Evolutionary conservation across 1,139 yeast genomes (phyloP), one percentile per base, ranked within the genome.

Genomic region (Kodamaea anthophila): DNA sequence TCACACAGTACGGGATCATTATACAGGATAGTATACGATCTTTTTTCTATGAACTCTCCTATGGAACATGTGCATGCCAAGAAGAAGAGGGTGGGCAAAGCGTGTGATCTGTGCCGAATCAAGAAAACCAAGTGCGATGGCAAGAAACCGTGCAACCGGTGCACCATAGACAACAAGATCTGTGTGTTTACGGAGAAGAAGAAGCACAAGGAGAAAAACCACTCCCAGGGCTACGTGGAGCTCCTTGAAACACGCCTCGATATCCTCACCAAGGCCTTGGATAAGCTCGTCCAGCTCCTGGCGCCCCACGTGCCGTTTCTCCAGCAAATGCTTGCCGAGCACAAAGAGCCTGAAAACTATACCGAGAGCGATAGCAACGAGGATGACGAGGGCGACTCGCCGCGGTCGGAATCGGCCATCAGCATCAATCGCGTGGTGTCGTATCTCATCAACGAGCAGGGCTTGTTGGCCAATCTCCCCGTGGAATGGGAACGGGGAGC

Each of bases 121-220:
- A 79, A 79, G 48, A 80, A 77, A 55, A 77, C 85, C 9, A 77
- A 79, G 45, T 82, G 88, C 53, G 86, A 82, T 42, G 93, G 93
- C 11, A 70, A 73, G 39, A 78, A 78, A 46, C 91, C 93, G 2
- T 82, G 93, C 46, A 67, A 74, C 24, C 65, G 81, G 31, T 82
- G 93, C 49, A 56, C 70, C 8, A 62, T 70, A 28, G 88, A 81
- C 46, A 81, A 82, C 52, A 81, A 79, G 50, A 68, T 81, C 24
- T 82, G 93, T 53, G 78, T 83, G 1, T 82, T 79, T 47, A 74
- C 84, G 15, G 85, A 80, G 40, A 70, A 79, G 58, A 74, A 72
- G 52, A 74, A 74, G 43, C 60, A 65, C 21, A 72, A 67, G 37
- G 87, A 80, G 38, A 75, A 76, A 47, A 57, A 59, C 26, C 79